Base-by-base conservation (phyloP, 805 yeast species). In the Clavispora vitiphila region DNA sequence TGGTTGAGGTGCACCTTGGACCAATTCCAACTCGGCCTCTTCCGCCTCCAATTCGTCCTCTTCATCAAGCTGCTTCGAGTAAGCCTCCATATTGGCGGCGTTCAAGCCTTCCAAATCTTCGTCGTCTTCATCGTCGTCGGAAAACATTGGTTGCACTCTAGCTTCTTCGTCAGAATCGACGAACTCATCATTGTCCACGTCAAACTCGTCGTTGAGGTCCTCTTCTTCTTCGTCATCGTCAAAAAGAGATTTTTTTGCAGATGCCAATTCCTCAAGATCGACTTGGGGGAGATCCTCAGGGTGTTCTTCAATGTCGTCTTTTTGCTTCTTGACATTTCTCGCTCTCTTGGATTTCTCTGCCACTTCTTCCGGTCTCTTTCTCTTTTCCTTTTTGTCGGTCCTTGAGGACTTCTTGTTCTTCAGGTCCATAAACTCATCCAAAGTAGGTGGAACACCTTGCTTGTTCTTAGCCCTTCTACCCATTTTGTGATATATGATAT, bases 391-490 rank as follows among this genome's bases (percentile, higher is more conserved):
- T 58, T 65, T 44, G 62, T 62, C 44, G 58, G 62, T 26, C 49
- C 49, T 45, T 42, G 41, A 63, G 39, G 69, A 72, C 55, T 67
- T 77, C 25, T 22, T 35, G 20, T 26, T 29, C 47, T 74, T 73
- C 24, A 51, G 56, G 50, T 62, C 66, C 22, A 52, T 53, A 62
- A 90, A 82, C 57, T 91, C 96, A 35, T 91, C 98, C 48, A 82
- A 71, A 5, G 89, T 61, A 26, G 96, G 96, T 53, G 98, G 98
- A 44, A 77, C 86, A 35, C 88, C 93, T 69, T 91, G 98, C 74
- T 87, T 91, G 57, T 87, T 84, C 66, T 84, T 88, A 44, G 87
- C 86, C 72, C 86, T 83, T 78, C 96, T 84, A 63, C 98, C 98
- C 96, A 90, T 87, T 32, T 43, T 45, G 32, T 19, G 12, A 15